Conservation (phyloP, 305 asterid species). For the Solanum hybrid region DNA sequence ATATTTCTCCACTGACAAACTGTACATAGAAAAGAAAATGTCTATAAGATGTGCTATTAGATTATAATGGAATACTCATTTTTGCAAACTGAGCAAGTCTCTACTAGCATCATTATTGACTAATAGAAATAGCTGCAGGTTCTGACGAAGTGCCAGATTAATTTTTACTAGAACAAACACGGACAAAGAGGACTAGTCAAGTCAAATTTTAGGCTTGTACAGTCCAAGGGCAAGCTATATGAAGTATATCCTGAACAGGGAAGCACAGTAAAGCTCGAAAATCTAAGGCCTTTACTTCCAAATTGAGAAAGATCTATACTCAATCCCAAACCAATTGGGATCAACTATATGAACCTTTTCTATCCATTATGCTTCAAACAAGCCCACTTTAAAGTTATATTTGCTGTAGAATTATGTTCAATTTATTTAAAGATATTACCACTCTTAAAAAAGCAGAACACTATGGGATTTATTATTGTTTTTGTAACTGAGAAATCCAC, state of each 20-base stretch:
- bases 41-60: neutral
- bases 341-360: neutral
- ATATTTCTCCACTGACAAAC: conserved; percentile 74
- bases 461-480: neutral
- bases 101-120: neutral
- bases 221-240: neutral
- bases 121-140: neutral
- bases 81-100: neutral
- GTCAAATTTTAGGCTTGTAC: neutral
- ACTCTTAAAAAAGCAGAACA: neutral
- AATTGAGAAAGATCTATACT: neutral
- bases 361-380: neutral
- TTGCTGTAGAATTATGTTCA: neutral
- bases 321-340: neutral
- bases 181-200: neutral
- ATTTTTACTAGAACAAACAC: neutral
- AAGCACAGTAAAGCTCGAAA: neutral
- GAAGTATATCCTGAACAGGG: neutral
- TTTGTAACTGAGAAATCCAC: neutral
- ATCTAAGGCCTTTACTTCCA: neutral
- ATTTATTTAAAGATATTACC: neutral
- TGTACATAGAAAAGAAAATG: conserved; percentile 20
- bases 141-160: neutral
- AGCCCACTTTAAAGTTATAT: neutral
- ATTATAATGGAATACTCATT: neutral